Evolutionary conservation across 768 basidiomycete genomes (phyloP), one percentile per base, ranked within the genome.

Genomic region (Rhizopogon rudus): DNA sequence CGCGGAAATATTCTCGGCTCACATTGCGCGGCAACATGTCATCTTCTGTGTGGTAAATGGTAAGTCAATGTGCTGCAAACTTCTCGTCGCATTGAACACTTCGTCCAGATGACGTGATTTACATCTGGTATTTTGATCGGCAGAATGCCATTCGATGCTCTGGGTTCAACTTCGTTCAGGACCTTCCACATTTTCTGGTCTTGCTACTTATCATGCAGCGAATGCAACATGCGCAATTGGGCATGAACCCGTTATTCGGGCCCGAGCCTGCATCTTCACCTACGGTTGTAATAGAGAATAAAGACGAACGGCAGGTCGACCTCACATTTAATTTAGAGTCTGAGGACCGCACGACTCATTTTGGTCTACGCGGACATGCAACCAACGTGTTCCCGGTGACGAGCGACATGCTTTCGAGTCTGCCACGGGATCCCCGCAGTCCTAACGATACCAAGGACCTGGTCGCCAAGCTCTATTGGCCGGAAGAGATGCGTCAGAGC

Each of bases 111-210:
- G 41, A 52, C 28, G 10, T 33, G 14, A 29, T 45, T 13, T 33
- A 45, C 17, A 1, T 33, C 35, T 52, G 51, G 51, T 52, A 42
- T 31, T 42, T 52, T 17, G 41, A 52, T 44, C 51, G 51, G 12
- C 51, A 52, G 40, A 20, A 29, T 2, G 25, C 25, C 13, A 44
- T 52, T 41, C 51, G 44, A 52, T 52, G 51, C 9, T 22, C 35
- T 14, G 51, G 51, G 17, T 43, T 52, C 28, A 52, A 52, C 31
- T 52, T 52, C n/a, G 16, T 52, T 29, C 51, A 31, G 40, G 51
- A 52, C n/a, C 39, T 52, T 22, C 51, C 51, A 28, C 51, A 28
- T 6, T 52, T 52, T 29, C 3, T 52, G 2, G 51, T 52, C 16
- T 43, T 52, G 7, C 40, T 52, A 7, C 16, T 52, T n/a, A 43